Evolutionary conservation across 2,329 filamentous ascomycete species (phyloP).

Genomic region (Microdochium trichocladiopsis): DNA sequence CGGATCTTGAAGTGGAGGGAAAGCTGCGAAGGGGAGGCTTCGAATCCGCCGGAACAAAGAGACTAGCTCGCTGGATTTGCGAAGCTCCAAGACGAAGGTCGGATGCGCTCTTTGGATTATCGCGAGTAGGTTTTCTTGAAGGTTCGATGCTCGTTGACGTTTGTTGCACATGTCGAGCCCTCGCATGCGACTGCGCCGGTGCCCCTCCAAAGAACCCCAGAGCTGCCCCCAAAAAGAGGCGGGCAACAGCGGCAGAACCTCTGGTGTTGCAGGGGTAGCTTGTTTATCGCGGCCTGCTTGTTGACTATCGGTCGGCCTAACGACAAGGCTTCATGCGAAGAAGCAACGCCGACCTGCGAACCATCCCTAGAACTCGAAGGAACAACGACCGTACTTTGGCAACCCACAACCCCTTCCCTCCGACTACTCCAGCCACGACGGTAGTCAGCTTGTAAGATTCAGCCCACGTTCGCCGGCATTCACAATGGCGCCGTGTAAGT

Average conservation of each 20-base stretch:
- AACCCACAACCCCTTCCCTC: not conserved
- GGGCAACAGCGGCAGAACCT: no score
- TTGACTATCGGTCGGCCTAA: not conserved
- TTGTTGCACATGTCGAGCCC: no score
- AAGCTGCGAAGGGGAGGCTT: no score
- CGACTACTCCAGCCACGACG: not conserved
- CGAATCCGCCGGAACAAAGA: no score
- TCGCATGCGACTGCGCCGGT: no score
- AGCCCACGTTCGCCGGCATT: not conserved
- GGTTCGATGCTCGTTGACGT: no score
- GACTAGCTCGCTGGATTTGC: no score
- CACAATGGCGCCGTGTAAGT: conserved; percentile 6
- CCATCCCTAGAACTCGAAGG: not conserved
- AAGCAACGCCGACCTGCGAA: not conserved
- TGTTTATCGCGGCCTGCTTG: not conserved
- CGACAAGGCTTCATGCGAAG: not conserved
- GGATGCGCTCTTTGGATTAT: no score
- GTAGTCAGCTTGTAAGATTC: not conserved
- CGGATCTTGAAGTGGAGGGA: not conserved
- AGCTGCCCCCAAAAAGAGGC: no score
- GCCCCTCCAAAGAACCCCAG: no score
- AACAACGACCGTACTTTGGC: not conserved
- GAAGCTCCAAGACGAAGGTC: no score
- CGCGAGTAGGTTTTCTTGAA: no score
- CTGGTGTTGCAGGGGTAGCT: not conserved